These are phyloP conservation scores for Pleurotus platypus DNA, from an alignment of 768 basidiomycete genomes.

Conservation along the genomic window DNA sequence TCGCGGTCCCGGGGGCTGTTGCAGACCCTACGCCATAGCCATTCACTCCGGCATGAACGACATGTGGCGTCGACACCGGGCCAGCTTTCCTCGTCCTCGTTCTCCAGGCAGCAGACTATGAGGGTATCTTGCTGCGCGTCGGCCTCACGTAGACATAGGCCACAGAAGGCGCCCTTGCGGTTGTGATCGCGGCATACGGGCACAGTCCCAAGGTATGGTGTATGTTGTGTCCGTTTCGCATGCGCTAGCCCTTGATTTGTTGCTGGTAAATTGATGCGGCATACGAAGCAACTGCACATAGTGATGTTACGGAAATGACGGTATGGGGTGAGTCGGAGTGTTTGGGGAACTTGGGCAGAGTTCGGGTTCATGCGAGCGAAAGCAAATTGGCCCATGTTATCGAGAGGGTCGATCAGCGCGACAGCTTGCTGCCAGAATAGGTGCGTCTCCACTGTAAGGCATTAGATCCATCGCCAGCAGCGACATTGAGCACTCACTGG, in stretches of 20 bases:
- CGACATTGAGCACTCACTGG: slow-evolving; percentile 42
- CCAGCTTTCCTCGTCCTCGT: slow-evolving; percentile 72
- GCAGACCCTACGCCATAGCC: slow-evolving; percentile 60
- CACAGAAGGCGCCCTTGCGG: slow-evolving; percentile 54
- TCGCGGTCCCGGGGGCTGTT: slow-evolving; percentile 46
- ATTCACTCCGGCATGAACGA: slow-evolving; percentile 60
- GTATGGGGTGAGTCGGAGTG: slow-evolving; percentile 44
- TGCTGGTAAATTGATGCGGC: slow-evolving; percentile 63
- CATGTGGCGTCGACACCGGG: slow-evolving; percentile 66
- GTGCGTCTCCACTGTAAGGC: slow-evolving; percentile 58
- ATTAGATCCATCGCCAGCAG: slow-evolving; percentile 12
- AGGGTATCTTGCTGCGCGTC: slow-evolving; percentile 21
- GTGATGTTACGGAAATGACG: slow-evolving; percentile 62
- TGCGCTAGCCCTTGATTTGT: slow-evolving; percentile 44
- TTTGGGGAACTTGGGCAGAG: slow-evolving; percentile 27
- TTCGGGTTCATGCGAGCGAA: slow-evolving; percentile 35
- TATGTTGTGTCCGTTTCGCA: slow-evolving; percentile 43
- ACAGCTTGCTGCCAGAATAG: slow-evolving; percentile 69
- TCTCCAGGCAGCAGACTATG: slow-evolving; percentile 52
- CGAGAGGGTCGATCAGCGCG: slow-evolving; percentile 58
- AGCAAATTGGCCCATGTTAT: slow-evolving; percentile 46
- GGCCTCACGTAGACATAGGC: slow-evolving; percentile 65
- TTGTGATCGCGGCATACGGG: slow-evolving; percentile 64
- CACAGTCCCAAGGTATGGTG: slow-evolving; percentile 42
- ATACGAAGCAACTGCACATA: slow-evolving; percentile 55